Evolutionary conservation across 768 basidiomycete species (phyloP).

Genomic region (Boletellus ananas): DNA sequence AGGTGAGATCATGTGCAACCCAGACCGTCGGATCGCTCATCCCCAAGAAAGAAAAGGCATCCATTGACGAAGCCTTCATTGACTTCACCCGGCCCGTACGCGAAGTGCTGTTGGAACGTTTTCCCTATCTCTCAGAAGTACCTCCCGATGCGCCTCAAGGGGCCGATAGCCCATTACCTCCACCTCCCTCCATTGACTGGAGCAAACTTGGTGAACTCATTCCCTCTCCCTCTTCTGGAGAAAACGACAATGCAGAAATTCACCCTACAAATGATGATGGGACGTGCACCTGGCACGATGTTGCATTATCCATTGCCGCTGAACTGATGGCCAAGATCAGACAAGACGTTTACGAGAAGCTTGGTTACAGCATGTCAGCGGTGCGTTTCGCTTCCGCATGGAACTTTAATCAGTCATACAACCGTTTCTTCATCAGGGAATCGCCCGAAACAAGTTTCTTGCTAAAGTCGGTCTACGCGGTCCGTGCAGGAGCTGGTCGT

Average conservation of each 20-base stretch:
- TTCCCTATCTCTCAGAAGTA: slow-evolving; percentile 69
- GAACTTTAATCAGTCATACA: not conserved
- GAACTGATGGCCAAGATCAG: slow-evolving; percentile 79
- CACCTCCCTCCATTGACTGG: slow-evolving; percentile 67
- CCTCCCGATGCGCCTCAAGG: slow-evolving; percentile 68
- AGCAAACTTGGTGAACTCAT: slow-evolving; percentile 56
- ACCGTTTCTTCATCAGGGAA: slow-evolving; percentile 50
- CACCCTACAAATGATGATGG: slow-evolving; percentile 29
- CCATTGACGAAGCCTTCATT: slow-evolving; percentile 95
- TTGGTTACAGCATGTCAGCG: slow-evolving; percentile 94
- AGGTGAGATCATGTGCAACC: slow-evolving; percentile 43
- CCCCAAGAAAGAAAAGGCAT: slow-evolving; percentile 76
- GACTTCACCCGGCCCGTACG: slow-evolving; percentile 86
- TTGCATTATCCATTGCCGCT: slow-evolving; percentile 84
- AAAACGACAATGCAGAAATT: slow-evolving; percentile 17
- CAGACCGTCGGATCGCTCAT: not conserved
- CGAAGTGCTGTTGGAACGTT: slow-evolving; percentile 64
- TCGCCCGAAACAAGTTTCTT: slow-evolving; percentile 90
- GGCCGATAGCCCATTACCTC: slow-evolving; percentile 72
- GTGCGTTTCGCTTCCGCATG: slow-evolving; percentile 41
- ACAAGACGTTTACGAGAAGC: slow-evolving; percentile 56
- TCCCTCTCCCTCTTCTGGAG: slow-evolving; percentile 42
- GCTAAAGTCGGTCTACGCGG: slow-evolving; percentile 63
- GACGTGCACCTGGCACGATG: slow-evolving; percentile 80
- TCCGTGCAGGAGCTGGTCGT: not conserved